Conservation (phyloP, 1,284 basidiomycete genomes). For the Fistulina hepatica region DNA sequence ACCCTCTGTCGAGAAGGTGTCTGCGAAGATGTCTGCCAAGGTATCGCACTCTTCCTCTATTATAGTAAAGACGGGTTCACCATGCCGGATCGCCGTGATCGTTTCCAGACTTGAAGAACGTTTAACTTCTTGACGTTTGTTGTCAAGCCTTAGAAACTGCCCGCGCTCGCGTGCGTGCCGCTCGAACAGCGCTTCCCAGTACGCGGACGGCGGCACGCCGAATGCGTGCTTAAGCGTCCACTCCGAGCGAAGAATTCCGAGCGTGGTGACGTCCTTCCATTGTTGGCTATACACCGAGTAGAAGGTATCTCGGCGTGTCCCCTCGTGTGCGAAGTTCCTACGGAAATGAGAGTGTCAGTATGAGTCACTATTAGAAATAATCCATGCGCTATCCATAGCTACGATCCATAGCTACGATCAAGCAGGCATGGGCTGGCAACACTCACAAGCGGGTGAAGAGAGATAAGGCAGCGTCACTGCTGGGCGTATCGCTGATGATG, state of each 20-base stretch:
- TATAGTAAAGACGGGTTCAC: no score
- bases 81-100: no score
- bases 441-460: not conserved
- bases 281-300: conserved; percentile 31
- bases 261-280: conserved; percentile 50
- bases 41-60: no score
- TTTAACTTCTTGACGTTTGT: no score
- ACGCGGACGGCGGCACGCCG: conserved; percentile 22
- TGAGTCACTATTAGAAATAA: not conserved
- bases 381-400: not conserved
- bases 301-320: conserved; percentile 41
- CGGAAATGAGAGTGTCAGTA: conserved; percentile 8
- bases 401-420: not conserved
- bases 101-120: no score
- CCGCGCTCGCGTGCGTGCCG: no score
- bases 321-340: conserved; percentile 49
- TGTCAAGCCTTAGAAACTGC: no score
- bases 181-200: conserved; percentile 55
- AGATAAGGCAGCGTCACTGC: not conserved
- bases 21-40: no score
- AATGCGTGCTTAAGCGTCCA: conserved; percentile 29
- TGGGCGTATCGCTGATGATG: not conserved
- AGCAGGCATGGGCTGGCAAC: not conserved
- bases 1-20: no score
- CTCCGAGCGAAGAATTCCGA: conserved; percentile 52